Evolutionary conservation across 2,329 filamentous ascomycete genomes (phyloP).

Genomic region (Diaporthe ilicicola): DNA sequence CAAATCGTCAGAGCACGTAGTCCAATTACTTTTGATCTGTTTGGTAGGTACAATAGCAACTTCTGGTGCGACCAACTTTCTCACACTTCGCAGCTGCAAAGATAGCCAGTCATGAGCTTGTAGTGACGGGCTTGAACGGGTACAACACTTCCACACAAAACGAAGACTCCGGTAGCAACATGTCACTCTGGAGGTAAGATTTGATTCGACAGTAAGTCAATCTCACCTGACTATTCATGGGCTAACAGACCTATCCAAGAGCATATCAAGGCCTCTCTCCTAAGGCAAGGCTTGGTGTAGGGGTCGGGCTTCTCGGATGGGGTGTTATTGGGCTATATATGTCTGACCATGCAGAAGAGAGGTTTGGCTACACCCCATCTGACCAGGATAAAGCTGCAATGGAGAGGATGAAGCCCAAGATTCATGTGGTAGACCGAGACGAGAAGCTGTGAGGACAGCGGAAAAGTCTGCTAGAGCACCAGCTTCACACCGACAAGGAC

Average conservation of each 20-base stretch:
- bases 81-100: background rate
- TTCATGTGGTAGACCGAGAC: slow-evolving; percentile 66
- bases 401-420: slow-evolving; percentile 66
- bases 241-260: slow-evolving; percentile 47
- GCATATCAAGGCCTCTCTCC: slow-evolving; percentile 77
- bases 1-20: background rate
- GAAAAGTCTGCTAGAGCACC: background rate
- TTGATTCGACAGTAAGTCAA: background rate
- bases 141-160: background rate
- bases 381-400: slow-evolving; percentile 77
- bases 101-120: background rate
- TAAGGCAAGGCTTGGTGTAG: slow-evolving; percentile 75
- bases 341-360: slow-evolving; percentile 77
- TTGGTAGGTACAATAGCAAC: background rate
- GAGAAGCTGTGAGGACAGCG: slow-evolving; percentile 33
- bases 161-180: background rate
- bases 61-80: background rate
- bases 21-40: background rate
- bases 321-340: slow-evolving; percentile 77
- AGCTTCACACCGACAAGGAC: background rate
- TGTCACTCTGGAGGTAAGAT: slow-evolving; percentile 31
- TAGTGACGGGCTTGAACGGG: background rate
- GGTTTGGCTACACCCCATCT: slow-evolving; percentile 75
- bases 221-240: background rate
- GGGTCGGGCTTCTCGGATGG: slow-evolving; percentile 79